Conservation (phyloP, 202 grass and related monocot species). For the Elaeis oleifera region DNA sequence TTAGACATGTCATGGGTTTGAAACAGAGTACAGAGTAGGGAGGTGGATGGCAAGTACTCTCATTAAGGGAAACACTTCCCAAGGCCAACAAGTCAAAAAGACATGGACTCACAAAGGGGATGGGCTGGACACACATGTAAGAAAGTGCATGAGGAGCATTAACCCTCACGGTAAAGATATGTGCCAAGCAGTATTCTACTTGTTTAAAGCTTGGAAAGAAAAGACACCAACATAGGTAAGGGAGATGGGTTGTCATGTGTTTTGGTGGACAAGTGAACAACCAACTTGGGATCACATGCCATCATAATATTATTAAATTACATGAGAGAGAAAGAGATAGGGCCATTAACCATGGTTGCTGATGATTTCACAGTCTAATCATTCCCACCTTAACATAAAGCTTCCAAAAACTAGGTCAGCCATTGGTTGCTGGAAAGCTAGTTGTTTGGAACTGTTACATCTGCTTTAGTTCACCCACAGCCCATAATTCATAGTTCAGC, state of each 20-base stretch:
- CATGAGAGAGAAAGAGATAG: neutral
- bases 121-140: slow-evolving; percentile 5
- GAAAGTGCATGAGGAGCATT: slow-evolving; percentile 11
- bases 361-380: slow-evolving; percentile 1
- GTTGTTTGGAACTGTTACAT: too few relatives aligned
- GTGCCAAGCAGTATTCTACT: slow-evolving; percentile 5
- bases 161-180: slow-evolving; percentile 1
- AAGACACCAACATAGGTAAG: slow-evolving; percentile 7
- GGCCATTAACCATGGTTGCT: neutral
- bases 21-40: too few relatives aligned
- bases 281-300: slow-evolving; percentile 1
- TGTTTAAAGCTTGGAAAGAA: slow-evolving; percentile 1
- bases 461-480: too few relatives aligned
- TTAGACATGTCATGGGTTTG: too few relatives aligned
- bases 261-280: slow-evolving; percentile 12
- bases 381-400: neutral
- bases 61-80: neutral
- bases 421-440: too few relatives aligned
- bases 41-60: neutral
- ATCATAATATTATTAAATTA: neutral
- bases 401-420: too few relatives aligned
- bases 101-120: slow-evolving; percentile 10
- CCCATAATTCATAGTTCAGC: too few relatives aligned
- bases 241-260: slow-evolving; percentile 7
- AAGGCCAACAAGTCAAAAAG: slow-evolving; percentile 9